A percentile compares a stretch with the other conserved stretches of the same genome.
Conservation (phyloP, 2,329 filamentous ascomycete genomes). For the Venturia pyrina region DNA sequence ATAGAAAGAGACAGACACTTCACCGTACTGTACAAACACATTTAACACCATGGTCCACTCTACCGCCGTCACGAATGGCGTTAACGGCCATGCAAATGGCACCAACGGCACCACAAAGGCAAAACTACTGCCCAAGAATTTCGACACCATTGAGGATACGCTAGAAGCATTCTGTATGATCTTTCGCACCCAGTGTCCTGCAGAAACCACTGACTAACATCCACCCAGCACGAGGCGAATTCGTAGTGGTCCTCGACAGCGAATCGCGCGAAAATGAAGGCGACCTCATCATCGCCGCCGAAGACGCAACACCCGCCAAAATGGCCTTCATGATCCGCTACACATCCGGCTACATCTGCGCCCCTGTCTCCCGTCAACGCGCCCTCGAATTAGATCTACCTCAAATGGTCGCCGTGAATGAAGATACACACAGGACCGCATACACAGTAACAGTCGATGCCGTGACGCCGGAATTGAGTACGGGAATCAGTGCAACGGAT, state of each 20-base stretch:
- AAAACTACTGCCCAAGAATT: constrained; percentile 10
- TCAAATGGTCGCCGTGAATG: constrained; percentile 73
- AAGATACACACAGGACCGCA: constrained; percentile 80
- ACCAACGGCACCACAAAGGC: constrained; percentile 7
- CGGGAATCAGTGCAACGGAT: constrained; percentile 85
- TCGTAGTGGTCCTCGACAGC: constrained; percentile 92
- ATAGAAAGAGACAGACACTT: not conserved
- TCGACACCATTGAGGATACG: constrained; percentile 14
- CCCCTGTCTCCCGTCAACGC: constrained; percentile 62
- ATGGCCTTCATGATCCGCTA: constrained; percentile 95
- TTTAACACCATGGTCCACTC: not conserved
- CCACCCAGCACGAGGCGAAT: constrained; percentile 53
- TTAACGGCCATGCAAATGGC: constrained; percentile 3
- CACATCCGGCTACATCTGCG: constrained; percentile 83
- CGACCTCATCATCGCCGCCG: constrained; percentile 89
- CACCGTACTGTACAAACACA: not conserved
- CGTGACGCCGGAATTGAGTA: constrained; percentile 61
- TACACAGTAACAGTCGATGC: constrained; percentile 89
- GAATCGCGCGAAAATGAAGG: constrained; percentile 93
- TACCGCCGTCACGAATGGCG: constrained; percentile 3
- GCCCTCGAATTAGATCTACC: constrained; percentile 66
- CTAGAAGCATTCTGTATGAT: constrained; percentile 13
- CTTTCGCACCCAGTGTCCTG: not conserved
- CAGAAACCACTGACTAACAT: constrained; percentile 13
- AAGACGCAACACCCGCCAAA: constrained; percentile 73